Evolutionary conservation across 306 rosid genomes (phyloP).

Genomic region (Vicia villosa): DNA sequence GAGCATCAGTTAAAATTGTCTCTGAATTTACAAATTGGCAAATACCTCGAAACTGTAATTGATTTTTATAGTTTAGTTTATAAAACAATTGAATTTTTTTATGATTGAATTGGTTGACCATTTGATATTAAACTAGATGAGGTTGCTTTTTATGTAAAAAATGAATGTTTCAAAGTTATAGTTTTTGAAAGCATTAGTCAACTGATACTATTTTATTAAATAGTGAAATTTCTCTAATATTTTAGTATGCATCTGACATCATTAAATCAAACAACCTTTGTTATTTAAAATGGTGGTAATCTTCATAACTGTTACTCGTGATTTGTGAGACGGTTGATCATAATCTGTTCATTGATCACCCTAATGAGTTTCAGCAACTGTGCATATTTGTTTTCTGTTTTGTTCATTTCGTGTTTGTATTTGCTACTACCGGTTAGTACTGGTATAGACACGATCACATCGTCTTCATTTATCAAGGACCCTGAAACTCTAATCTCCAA

Average conservation of each 20-base stretch:
- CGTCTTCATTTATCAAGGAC: conserved; percentile 33
- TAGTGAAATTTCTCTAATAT: not conserved
- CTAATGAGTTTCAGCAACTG: not conserved
- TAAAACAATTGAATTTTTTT: not conserved
- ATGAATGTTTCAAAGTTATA: not conserved
- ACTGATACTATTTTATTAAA: not conserved
- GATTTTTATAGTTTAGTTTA: not conserved
- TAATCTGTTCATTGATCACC: too few relatives aligned
- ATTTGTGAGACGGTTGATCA: not conserved
- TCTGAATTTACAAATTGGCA: too few relatives aligned
- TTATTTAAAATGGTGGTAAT: not conserved
- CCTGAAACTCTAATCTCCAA: conserved; percentile 19
- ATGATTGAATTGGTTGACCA: not conserved
- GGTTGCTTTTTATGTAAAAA: not conserved
- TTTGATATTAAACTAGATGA: not conserved
- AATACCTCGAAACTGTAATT: too few relatives aligned
- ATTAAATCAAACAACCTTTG: not conserved
- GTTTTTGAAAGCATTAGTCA: not conserved
- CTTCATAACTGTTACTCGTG: not conserved
- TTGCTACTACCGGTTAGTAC: not conserved
- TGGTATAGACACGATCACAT: conserved; percentile 19
- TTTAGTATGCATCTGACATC: not conserved
- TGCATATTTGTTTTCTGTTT: not conserved
- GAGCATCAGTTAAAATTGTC: too few relatives aligned
- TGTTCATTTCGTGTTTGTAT: not conserved